Evolutionary conservation across 805 yeast species (phyloP), one percentile per base, ranked within the genome.

Genomic region (Zygotorulaspora florentina): DNA sequence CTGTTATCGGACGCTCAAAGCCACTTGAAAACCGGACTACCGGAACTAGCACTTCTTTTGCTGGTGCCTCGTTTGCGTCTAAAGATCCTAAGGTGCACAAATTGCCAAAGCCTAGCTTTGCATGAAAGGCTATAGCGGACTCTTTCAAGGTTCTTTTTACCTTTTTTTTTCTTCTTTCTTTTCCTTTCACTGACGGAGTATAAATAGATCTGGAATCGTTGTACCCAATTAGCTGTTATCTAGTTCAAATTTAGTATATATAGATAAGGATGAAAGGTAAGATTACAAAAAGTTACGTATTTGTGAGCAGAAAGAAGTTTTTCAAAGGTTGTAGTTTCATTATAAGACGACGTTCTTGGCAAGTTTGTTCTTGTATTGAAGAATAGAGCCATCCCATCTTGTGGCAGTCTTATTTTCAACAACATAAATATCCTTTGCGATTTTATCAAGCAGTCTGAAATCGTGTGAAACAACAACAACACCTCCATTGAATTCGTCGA

Each of bases 391-490:
- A 54, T 93, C 87, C 99, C 99, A 93, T 79, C 88, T 81, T 48
- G 96, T 89, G 51, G 96, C 96, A 34, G 93, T 87, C 75, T 85
- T 86, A 77, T 93, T 72, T 76, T 93, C 97, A 66, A 95, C 95
- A 53, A 93, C 99, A 64, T 76, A 91, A 68, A 93, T 93, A 65
- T 93, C 98, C 75, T 91, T 87, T 45, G 99, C 99, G 66, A 93
- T 87, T 75, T 88, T 90, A 71, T 91, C 96, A 69, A 93, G 79
- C 63, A 93, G 79, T 74, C 98, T 85, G 91, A 93, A 93, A 75
- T 93, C 99, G 80, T 93, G 99, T 52, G 97, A 89, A 55, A 93
- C 99, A 48, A 93, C 96, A 56, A 89, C 95, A 44, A 91, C 96
- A 79, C 99, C 99, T 73, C 99, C 99, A 66, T 83, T 86, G 78